Evolutionary conservation across 805 yeast genomes (phyloP).

Genomic region (Diddensiella caesifluorescens): DNA sequence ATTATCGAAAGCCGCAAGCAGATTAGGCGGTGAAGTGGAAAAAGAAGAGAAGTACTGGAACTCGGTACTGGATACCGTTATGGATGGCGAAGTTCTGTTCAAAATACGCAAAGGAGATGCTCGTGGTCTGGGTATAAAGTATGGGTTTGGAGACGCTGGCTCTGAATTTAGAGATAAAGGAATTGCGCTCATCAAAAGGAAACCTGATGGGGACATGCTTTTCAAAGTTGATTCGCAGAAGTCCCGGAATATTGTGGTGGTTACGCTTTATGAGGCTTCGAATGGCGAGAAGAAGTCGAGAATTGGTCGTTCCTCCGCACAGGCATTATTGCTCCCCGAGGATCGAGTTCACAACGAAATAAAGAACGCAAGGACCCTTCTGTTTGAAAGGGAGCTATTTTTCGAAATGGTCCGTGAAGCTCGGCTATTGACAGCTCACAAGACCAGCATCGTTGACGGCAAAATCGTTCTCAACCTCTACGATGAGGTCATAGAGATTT

Average conservation of each 20-base stretch:
- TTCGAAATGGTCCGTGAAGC: conserved; percentile 75
- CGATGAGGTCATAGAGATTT: conserved; percentile 67
- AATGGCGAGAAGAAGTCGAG: conserved; percentile 13
- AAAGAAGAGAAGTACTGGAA: conserved; percentile 70
- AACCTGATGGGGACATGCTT: conserved; percentile 40
- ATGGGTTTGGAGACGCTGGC: conserved; percentile 90
- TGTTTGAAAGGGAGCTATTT: conserved; percentile 88
- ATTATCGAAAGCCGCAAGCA: conserved; percentile 46
- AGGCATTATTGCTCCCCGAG: conserved; percentile 10
- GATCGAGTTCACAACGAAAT: conserved; percentile 48
- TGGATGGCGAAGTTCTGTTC: conserved; percentile 55
- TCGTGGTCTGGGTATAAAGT: conserved; percentile 69
- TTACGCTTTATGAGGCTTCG: conserved; percentile 47
- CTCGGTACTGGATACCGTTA: conserved; percentile 38
- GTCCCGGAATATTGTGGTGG: conserved; percentile 47
- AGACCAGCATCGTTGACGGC: conserved; percentile 60
- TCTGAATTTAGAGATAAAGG: conserved; percentile 72
- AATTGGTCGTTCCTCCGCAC: conserved; percentile 20
- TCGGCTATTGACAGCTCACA: conserved; percentile 56
- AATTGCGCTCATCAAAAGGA: conserved; percentile 60
- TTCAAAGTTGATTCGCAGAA: conserved; percentile 37
- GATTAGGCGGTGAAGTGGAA: conserved; percentile 48
- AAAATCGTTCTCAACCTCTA: conserved; percentile 61
- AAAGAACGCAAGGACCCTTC: conserved; percentile 59
- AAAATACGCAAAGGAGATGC: conserved; percentile 56